A percentile compares a stretch with the other conserved stretches of the same genome.
Conservation (phyloP, 176 grass and related monocot genomes). For the Zoysia pacifica region DNA sequence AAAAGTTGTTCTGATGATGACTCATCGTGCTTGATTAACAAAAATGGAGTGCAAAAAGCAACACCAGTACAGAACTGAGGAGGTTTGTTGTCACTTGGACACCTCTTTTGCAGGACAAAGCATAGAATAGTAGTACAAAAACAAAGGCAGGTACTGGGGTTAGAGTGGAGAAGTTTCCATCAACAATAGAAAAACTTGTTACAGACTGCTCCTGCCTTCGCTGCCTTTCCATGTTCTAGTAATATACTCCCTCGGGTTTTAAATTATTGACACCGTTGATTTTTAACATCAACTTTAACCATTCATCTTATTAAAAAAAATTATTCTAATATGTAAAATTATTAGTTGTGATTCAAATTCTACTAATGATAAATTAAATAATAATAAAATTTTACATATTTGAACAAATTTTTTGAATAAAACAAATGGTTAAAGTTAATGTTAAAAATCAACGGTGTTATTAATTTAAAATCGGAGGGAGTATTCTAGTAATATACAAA, state of each 20-base stretch:
- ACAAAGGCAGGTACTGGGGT: conserved; percentile 20
- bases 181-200: conserved; percentile 32
- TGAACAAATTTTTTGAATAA: too few species aligned
- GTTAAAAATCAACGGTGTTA: too few species aligned
- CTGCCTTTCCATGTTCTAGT: background rate
- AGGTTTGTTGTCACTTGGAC: background rate
- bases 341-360: too few species aligned
- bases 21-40: background rate
- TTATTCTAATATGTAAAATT: too few species aligned
- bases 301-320: too few species aligned
- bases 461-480: too few species aligned
- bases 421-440: too few species aligned
- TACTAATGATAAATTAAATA: too few species aligned
- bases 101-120: conserved; percentile 1
- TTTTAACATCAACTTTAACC: too few species aligned
- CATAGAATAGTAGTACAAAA: background rate
- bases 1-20: background rate
- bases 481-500: background rate
- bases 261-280: too few species aligned
- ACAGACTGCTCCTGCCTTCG: background rate
- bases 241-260: background rate
- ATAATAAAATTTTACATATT: too few species aligned
- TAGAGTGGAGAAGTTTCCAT: conserved; percentile 45
- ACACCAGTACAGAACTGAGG: background rate
- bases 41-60: background rate